Evolutionary conservation across 176 grass and related monocot species (phyloP).

Genomic region (Phoenix roebelenii): DNA sequence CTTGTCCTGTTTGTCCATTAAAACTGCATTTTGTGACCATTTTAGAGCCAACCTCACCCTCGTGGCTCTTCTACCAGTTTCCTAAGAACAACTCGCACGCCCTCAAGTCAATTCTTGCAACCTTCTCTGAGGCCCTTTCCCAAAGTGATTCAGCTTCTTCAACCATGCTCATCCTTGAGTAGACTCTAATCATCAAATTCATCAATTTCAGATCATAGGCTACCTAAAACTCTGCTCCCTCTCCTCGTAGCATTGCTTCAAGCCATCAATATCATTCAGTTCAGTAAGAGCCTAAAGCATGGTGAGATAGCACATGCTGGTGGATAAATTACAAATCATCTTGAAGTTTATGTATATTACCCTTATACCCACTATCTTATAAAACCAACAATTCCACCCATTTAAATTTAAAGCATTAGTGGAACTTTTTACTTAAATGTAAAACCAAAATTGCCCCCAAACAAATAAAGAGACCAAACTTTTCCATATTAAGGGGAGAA

Average conservation of each 20-base stretch:
- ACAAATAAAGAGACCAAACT: no score
- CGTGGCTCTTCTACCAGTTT: constrained; percentile 32
- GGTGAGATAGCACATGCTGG: constrained; percentile 46
- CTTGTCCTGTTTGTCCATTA: constrained; percentile 29
- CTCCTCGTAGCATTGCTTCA: constrained; percentile 51
- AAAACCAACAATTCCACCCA: no score
- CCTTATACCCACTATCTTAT: no score
- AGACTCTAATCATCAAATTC: constrained; percentile 45
- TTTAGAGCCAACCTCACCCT: constrained; percentile 27
- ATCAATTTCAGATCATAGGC: constrained; percentile 40
- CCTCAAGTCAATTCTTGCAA: constrained; percentile 27
- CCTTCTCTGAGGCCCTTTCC: constrained; percentile 47
- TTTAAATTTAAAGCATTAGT: no score
- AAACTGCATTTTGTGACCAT: constrained; percentile 37
- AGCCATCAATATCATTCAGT: constrained; percentile 38
- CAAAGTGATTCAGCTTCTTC: constrained; percentile 40
- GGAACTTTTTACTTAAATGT: no score
- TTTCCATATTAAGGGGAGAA: no score
- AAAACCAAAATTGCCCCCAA: no score
- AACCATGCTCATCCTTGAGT: constrained; percentile 36
- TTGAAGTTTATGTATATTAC: no score
- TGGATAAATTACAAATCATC: neutral
- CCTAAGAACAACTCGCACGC: constrained; percentile 52
- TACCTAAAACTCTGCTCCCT: constrained; percentile 43
- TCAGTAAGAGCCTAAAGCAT: constrained; percentile 60